Evolutionary conservation across 768 basidiomycete genomes (phyloP), one percentile per base, ranked within the genome.

Genomic region (Leucocoprinus leucothites): DNA sequence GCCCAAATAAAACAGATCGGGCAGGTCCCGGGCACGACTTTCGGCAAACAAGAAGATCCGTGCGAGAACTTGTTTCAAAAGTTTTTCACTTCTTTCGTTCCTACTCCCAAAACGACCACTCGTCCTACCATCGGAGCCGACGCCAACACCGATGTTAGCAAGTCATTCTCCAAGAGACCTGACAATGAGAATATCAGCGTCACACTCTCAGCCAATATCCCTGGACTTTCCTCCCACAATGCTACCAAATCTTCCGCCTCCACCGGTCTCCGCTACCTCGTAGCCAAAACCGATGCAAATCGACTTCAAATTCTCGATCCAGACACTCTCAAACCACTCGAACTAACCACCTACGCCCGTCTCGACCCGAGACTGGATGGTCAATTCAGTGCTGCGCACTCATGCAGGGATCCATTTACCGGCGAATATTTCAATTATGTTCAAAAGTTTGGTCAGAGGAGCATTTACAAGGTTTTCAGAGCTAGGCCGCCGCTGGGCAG

Each of bases 171-270:
- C 13, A 25, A 21, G 7, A 25, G 38, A 6, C 35, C 45, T 14
- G 53, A 54, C 16, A 38, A 9, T 7, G 44, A 46, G 11, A 54
- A 54, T 19, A n/a, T 47, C 45, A 54, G 35, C 25, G 53, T 47
- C 13, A 53, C 52, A n/a, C 52, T 53, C 7, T 34, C 52, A 2
- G 21, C 44, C 6, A 54, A 47, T 41, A 34, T 47, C 18, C 53
- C 53, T 16, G 53, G 53, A 5, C 45, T 54, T 9, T 47, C 44
- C 9, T 54, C 53, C 4, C 53, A 54, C 34, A 47, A 40, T 9
- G 22, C 42, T 6, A 24, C 52, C 7, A 53, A 53, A 31, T 35
- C 22, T 9, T 36, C 52, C n/a, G 6, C 52, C 9, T 21, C 51
- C 18, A 43, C 44, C 6, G 35, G 25, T 46, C 35, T 28, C 6